These are phyloP conservation scores for Omphalotus olearius DNA, from an alignment of 1,284 basidiomycete species.

Conservation along the genomic window DNA sequence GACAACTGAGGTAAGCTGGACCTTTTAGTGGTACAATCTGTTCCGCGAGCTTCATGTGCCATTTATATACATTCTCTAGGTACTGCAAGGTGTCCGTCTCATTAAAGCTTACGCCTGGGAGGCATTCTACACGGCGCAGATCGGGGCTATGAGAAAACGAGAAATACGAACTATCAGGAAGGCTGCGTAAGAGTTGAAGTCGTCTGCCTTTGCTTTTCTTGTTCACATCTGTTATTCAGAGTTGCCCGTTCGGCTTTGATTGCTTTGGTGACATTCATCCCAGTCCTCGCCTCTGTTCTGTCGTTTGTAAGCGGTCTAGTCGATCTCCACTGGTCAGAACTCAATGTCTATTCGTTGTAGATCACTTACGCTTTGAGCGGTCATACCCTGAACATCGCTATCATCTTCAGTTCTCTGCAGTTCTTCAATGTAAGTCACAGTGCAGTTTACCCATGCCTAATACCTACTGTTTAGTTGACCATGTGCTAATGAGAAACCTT, in stretches of 20 bases:
- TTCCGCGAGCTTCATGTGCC: too few relatives aligned
- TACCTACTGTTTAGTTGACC: not conserved
- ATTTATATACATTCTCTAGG: constrained; percentile 27
- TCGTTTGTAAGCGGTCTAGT: constrained; percentile 51
- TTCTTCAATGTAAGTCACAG: constrained; percentile 57
- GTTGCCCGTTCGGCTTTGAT: constrained; percentile 52
- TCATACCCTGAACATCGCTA: constrained; percentile 61
- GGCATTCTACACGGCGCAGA: constrained; percentile 53
- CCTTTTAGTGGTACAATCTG: not conserved
- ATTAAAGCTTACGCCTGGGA: constrained; percentile 65
- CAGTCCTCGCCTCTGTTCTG: constrained; percentile 65
- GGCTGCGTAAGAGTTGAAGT: constrained; percentile 37
- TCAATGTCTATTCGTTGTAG: constrained; percentile 24
- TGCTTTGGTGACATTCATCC: constrained; percentile 56
- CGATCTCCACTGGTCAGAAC: not conserved
- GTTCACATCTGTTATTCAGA: constrained; percentile 23
- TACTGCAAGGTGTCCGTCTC: constrained; percentile 59
- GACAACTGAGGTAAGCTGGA: constrained; percentile 45
- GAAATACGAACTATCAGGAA: constrained; percentile 51
- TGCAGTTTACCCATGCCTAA: not conserved
- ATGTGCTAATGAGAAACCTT: not conserved
- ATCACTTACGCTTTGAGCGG: constrained; percentile 68
- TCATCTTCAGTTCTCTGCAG: constrained; percentile 72
- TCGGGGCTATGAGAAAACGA: constrained; percentile 42
- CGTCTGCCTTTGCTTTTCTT: not conserved